Percentiles rank a stretch among this genome's conserved stretches.
Evolutionary conservation across 1,139 yeast genomes (phyloP).

Genomic region (Debaryomyces coudertii): DNA sequence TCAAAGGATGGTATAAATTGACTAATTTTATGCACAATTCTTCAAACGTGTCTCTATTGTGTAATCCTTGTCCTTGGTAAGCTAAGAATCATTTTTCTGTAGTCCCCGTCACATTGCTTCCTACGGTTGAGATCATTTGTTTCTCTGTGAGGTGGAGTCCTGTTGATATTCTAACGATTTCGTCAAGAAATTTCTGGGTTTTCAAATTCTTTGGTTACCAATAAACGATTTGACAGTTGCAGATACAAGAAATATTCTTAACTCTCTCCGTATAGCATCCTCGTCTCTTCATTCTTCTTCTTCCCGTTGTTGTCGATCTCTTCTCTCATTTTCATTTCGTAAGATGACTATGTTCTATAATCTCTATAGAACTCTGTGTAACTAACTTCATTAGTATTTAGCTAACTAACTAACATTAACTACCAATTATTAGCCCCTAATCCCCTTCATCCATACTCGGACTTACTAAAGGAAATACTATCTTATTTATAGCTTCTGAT

Average conservation of each 20-base stretch:
- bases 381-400: too few relatives aligned
- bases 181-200: neutral
- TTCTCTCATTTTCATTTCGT: too few relatives aligned
- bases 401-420: too few relatives aligned
- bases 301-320: neutral
- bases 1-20: neutral
- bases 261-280: neutral
- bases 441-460: too few relatives aligned
- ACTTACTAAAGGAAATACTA: too few relatives aligned
- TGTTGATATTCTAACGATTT: neutral
- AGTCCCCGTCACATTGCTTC: neutral
- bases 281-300: neutral
- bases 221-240: neutral
- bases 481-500: too few relatives aligned
- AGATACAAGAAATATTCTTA: neutral
- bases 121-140: neutral
- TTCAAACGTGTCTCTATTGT: neutral
- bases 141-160: neutral
- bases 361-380: too few relatives aligned
- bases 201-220: neutral
- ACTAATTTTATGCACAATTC: neutral
- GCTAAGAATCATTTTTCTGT: neutral
- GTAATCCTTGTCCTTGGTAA: neutral
- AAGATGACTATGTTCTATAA: too few relatives aligned
- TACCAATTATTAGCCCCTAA: too few relatives aligned